Conservation (phyloP, 805 yeast species). For the Myxozyma mucilagina region DNA sequence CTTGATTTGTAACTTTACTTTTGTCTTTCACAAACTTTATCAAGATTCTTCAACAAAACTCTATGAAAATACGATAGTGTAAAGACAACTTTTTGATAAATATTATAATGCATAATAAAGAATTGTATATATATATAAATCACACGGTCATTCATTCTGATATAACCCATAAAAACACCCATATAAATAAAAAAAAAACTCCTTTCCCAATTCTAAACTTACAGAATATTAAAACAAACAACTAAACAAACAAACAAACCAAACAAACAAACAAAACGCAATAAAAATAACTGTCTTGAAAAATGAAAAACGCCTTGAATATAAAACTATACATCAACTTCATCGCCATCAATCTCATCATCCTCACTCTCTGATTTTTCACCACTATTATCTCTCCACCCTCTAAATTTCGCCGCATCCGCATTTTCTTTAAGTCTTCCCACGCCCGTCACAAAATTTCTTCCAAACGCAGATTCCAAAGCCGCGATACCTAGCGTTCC, state of each 20-base stretch:
- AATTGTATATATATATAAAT: not conserved
- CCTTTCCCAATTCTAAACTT: not conserved
- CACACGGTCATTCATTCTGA: not conserved
- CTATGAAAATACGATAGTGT: too few relatives aligned
- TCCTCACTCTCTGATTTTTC: not conserved
- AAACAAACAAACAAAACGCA: not conserved
- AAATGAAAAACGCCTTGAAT: not conserved
- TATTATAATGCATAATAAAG: not conserved
- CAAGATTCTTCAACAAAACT: too few relatives aligned
- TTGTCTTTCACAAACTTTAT: too few relatives aligned
- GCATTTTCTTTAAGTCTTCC: not conserved
- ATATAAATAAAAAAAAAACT: not conserved
- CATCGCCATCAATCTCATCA: constrained; percentile 17
- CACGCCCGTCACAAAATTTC: constrained; percentile 5
- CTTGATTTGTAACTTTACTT: too few relatives aligned
- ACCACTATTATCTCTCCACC: not conserved
- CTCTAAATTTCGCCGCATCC: not conserved
- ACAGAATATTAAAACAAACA: not conserved
- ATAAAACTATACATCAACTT: constrained; percentile 1
- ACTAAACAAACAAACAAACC: not conserved
- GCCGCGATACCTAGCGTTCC: constrained; percentile 8
- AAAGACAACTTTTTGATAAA: not conserved
- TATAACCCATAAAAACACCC: not conserved
- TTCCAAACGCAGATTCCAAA: constrained; percentile 9
- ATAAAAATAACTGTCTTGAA: not conserved